phyloP scores from a whole-genome alignment of 768 basidiomycete species.

The Tephrocybe sp. region DNA sequence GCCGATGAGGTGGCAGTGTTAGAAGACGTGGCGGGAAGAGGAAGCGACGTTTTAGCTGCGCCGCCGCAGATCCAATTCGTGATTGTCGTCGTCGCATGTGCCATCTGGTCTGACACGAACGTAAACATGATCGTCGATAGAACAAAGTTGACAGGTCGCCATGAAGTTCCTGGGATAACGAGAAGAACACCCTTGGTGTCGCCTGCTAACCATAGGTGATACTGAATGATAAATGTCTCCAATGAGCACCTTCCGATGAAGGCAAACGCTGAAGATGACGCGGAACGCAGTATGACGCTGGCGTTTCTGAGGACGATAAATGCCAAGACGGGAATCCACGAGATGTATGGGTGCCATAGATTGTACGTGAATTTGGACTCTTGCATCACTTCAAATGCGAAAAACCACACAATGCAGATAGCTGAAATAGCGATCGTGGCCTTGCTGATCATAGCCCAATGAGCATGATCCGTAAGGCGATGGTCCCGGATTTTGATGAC shows the following conservation, averaged over 20 bases:
- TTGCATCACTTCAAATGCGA: conserved; percentile 76
- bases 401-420: conserved; percentile 70
- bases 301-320: conserved; percentile 81
- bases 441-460: conserved; percentile 60
- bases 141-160: conserved; percentile 78
- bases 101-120: conserved; percentile 75
- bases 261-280: conserved; percentile 66
- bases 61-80: conserved; percentile 57
- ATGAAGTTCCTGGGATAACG: conserved; percentile 71
- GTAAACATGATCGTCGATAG: conserved; percentile 78
- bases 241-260: conserved; percentile 87
- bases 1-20: conserved; percentile 1
- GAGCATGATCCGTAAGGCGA: conserved; percentile 65
- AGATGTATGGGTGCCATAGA: conserved; percentile 79
- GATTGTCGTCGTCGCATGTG: conserved; percentile 72
- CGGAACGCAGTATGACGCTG: conserved; percentile 66
- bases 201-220: conserved; percentile 82
- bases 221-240: conserved; percentile 92
- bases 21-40: conserved; percentile 12
- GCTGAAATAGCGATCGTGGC: conserved; percentile 48
- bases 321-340: conserved; percentile 76
- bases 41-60: conserved; percentile 19
- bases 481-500: conserved; percentile 76
- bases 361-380: conserved; percentile 88
- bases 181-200: conserved; percentile 83